A percentile compares a stretch with the other conserved stretches of the same genome.
phyloP scores from a whole-genome alignment of 2,329 filamentous ascomycete genomes.

The Cytospora leucostoma region DNA sequence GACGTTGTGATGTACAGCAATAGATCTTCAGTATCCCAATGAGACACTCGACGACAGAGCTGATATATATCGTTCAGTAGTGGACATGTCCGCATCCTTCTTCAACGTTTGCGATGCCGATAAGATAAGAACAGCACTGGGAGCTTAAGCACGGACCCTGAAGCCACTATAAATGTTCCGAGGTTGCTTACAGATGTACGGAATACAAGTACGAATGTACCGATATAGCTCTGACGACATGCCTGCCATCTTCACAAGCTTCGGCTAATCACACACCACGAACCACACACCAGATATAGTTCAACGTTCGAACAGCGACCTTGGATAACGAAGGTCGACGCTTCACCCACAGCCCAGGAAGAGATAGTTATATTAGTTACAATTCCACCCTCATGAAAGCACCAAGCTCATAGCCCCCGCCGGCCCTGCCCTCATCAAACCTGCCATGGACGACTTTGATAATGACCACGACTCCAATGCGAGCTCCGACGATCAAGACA shows the following conservation, averaged over 20 bases:
- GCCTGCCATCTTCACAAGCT: not conserved
- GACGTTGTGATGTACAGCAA: not conserved
- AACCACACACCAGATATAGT: not conserved
- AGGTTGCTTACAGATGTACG: too few species aligned
- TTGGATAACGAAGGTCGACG: not conserved
- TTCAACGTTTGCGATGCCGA: not conserved
- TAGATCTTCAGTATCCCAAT: too few species aligned
- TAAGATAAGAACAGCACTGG: constrained; percentile 7
- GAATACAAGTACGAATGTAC: not conserved
- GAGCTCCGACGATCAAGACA: constrained; percentile 45
- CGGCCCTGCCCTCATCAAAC: not conserved
- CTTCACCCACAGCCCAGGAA: not conserved
- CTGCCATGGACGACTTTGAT: constrained; percentile 43
- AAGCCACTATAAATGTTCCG: not conserved
- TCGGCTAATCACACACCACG: not conserved
- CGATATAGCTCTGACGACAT: constrained; percentile 12
- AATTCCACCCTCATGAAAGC: not conserved
- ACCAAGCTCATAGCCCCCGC: not conserved
- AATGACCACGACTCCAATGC: constrained; percentile 39
- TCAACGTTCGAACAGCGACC: not conserved
- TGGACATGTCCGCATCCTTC: not conserved
- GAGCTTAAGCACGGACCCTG: constrained; percentile 8
- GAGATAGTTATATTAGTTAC: not conserved
- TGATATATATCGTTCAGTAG: too few species aligned
- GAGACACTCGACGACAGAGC: too few species aligned